phyloP scores from a whole-genome alignment of 169 alveolate genomes.

The Plasmodium berghei region DNA sequence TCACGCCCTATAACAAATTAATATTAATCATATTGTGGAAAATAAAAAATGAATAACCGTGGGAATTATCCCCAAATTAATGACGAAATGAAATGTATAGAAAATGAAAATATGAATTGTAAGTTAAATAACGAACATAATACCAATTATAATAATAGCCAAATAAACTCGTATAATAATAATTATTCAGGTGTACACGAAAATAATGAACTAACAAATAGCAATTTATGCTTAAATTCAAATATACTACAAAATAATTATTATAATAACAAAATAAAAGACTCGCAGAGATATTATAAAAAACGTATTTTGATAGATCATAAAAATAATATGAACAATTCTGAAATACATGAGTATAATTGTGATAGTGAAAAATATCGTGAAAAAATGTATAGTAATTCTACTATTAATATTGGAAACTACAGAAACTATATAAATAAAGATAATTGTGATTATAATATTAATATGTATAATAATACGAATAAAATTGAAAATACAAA shows the following conservation, averaged over 20 bases:
- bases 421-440: too few relatives aligned
- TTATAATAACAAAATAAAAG: slow-evolving; percentile 13
- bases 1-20: too few relatives aligned
- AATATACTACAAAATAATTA: slow-evolving; percentile 16
- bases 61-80: not conserved
- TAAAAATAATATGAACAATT: slow-evolving; percentile 9
- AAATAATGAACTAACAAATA: slow-evolving; percentile 1
- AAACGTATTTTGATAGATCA: not conserved
- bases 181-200: slow-evolving; percentile 8
- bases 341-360: not conserved
- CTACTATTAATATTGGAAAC: too few relatives aligned
- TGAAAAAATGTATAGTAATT: too few relatives aligned
- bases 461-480: too few relatives aligned
- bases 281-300: not conserved
- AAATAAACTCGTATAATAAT: slow-evolving; percentile 9
- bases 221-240: slow-evolving; percentile 5
- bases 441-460: too few relatives aligned
- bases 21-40: too few relatives aligned
- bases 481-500: too few relatives aligned
- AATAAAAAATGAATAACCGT: not conserved
- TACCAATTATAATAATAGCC: not conserved
- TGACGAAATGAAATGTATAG: not conserved
- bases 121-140: slow-evolving; percentile 1
- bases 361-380: not conserved
- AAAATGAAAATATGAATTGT: slow-evolving; percentile 4